Conservation (phyloP, 164 flowering plant species). For the Vitis cinerea region DNA sequence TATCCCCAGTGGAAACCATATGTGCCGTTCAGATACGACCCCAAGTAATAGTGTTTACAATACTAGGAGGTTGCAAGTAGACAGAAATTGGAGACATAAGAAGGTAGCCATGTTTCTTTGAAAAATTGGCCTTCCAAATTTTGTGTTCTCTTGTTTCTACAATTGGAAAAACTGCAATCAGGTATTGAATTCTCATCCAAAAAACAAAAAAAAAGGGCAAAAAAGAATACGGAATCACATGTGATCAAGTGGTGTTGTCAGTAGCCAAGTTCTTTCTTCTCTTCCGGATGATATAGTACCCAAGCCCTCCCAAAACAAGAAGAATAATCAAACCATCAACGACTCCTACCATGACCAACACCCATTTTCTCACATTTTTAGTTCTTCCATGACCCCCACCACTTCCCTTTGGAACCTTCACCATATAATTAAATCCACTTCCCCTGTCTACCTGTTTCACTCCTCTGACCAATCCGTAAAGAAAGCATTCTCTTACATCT, state of each 20-base stretch:
- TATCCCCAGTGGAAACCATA: too few relatives aligned
- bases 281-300: conserved; percentile 45
- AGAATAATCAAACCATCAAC: conserved; percentile 60
- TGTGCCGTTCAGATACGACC: too few relatives aligned
- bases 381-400: conserved; percentile 17
- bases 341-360: conserved; percentile 45
- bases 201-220: neutral
- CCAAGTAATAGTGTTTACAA: too few relatives aligned
- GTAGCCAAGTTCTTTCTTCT: conserved; percentile 31
- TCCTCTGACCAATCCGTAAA: conserved; percentile 63
- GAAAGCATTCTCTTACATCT: conserved; percentile 33
- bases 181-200: neutral
- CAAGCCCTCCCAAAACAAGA: conserved; percentile 59
- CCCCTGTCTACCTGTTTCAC: conserved; percentile 48
- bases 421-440: conserved; percentile 43
- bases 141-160: neutral
- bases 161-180: neutral
- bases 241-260: conserved; percentile 10
- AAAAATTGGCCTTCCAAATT: neutral
- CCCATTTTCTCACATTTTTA: conserved; percentile 48
- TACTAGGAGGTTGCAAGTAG: too few relatives aligned
- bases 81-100: too few relatives aligned
- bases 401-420: conserved; percentile 64
- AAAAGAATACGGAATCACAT: neutral
- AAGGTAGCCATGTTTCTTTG: neutral